Conservation (phyloP, 768 basidiomycete genomes). For the Cyclocybe cylindracea region DNA sequence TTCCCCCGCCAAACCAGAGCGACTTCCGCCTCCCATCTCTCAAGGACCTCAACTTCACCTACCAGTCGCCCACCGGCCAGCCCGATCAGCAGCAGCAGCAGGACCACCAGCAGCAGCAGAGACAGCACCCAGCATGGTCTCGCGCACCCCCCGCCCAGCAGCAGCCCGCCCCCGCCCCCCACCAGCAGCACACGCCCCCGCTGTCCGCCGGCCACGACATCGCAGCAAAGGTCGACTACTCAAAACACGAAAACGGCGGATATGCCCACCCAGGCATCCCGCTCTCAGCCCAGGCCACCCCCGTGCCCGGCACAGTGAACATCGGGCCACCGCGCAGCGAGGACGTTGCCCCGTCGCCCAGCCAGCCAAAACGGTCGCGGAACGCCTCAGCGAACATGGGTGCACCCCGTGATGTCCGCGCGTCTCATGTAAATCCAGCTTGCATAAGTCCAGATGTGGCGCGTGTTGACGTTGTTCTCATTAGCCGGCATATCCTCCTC, state of each 20-base stretch:
- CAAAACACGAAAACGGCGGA: slow-evolving; percentile 50
- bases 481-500: slow-evolving; percentile 37
- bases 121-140: not conserved
- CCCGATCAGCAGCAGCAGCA: slow-evolving; percentile 30
- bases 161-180: slow-evolving; percentile 11
- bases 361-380: slow-evolving; percentile 45
- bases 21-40: slow-evolving; percentile 67
- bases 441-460: slow-evolving; percentile 2
- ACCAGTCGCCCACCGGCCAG: slow-evolving; percentile 22
- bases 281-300: slow-evolving; percentile 42
- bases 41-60: slow-evolving; percentile 68
- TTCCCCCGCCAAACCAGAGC: slow-evolving; percentile 32
- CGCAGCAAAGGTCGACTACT: slow-evolving; percentile 38
- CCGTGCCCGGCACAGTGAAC: slow-evolving; percentile 38
- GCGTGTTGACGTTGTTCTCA: slow-evolving; percentile 10
- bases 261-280: slow-evolving; percentile 51
- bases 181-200: slow-evolving; percentile 52
- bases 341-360: slow-evolving; percentile 35
- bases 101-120: slow-evolving; percentile 35
- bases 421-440: slow-evolving; percentile 46
- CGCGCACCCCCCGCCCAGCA: not conserved
- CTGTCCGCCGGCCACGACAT: slow-evolving; percentile 45
- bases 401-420: slow-evolving; percentile 46
- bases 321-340: slow-evolving; percentile 35
- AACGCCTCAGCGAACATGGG: slow-evolving; percentile 35